Evolutionary conservation across 345 rosid genomes (phyloP), one percentile per base, ranked within the genome.

Genomic region (Geranium brycei): DNA sequence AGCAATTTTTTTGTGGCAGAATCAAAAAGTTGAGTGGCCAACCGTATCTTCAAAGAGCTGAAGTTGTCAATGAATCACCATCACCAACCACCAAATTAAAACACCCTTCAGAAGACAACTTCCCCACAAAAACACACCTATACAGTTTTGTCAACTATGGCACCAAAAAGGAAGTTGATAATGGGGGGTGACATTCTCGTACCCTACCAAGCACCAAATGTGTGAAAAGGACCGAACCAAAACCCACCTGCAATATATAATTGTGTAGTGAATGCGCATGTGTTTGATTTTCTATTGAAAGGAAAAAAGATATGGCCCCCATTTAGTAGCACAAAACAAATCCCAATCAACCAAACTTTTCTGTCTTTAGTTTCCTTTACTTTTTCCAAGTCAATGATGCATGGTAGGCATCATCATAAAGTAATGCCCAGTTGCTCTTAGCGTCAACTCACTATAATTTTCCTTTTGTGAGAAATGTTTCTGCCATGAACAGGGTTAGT

Each of bases 221-320:
- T 62, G 58, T 60, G 66, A 19, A 63, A 68, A 71, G 60, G 41
- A 53, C 62, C 66, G 12, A 47, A 47, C 53, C 53, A 47, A 47
- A 47, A 47, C 62, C 17, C 35, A 32, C 40, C 60, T 63, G 18
- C 51, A 76, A 61, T 19, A 62, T 17, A 16, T 65, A 62, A 73
- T 59, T 76, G 32, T 30, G 41, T 19, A 58, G 16, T 56, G 66
- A 35, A 35, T 35, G 23, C 5, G 61, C 61, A 11, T 53, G 64
- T 35, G 41, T 4, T 4, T 7, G 10, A 35, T 35, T 55, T 66
- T 75, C 32, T 19, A 59, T 31, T 10, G 5, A 6, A 57, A 65
- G 71, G 82, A 72, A 70, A 68, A 80, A 72, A 64, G 64, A 38
- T 32, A 30, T 77, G 82, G 80, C 77, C 88, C 47, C 47, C 84